A percentile compares a stretch with the other conserved stretches of the same genome.
Evolutionary conservation across 2,329 filamentous ascomycete species (phyloP).

Genomic region (Pyrenophora seminiperda): DNA sequence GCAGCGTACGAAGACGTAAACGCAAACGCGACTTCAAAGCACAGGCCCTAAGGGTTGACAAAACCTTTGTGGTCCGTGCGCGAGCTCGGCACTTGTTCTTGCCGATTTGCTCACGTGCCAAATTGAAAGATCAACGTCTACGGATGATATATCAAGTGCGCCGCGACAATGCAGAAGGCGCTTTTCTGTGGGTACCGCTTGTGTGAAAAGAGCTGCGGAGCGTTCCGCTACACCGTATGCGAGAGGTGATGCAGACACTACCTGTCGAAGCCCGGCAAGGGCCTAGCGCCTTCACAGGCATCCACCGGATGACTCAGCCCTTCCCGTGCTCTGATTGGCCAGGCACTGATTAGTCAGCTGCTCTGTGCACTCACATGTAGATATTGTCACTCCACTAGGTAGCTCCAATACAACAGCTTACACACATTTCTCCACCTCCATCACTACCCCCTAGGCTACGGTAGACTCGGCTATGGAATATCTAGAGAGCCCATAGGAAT

Average conservation of each 20-base stretch:
- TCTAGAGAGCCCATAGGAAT: not conserved
- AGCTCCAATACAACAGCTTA: not conserved
- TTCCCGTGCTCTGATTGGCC: not conserved
- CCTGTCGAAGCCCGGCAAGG: not conserved
- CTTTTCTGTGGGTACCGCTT: too few relatives aligned
- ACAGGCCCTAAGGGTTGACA: not conserved
- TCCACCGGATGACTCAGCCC: not conserved
- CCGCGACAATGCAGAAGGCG: too few relatives aligned
- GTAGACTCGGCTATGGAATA: not conserved
- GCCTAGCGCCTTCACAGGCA: not conserved
- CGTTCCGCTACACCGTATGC: too few relatives aligned
- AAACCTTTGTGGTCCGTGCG: not conserved
- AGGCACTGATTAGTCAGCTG: not conserved
- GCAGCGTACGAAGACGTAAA: not conserved
- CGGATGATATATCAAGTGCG: too few relatives aligned
- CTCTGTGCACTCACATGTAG: not conserved
- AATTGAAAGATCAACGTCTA: not conserved
- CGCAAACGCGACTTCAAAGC: not conserved
- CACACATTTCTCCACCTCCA: not conserved
- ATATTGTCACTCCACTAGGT: not conserved
- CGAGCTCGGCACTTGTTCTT: not conserved
- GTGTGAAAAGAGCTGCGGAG: too few relatives aligned
- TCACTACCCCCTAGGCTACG: not conserved
- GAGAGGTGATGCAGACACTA: too few relatives aligned
- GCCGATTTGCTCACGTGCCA: not conserved